Conservation (phyloP, 2,329 filamentous ascomycete genomes). For the Aspergillus sp. region DNA sequence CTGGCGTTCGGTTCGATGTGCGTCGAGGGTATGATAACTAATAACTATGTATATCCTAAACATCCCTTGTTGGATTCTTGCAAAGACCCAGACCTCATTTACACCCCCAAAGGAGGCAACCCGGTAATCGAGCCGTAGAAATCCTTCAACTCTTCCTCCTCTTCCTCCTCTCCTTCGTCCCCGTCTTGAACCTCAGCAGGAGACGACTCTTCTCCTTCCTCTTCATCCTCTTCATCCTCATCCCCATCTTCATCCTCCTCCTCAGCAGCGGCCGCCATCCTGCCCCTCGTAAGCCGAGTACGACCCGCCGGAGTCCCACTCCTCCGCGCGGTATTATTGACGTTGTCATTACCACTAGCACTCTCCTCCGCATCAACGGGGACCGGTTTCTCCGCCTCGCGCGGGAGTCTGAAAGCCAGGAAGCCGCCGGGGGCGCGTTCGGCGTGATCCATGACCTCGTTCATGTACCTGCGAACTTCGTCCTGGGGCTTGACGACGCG, state of each 20-base stretch:
- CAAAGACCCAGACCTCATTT: too few relatives aligned
- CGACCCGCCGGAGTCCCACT: slow-evolving; percentile 8
- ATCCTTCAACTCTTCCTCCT: slow-evolving; percentile 30
- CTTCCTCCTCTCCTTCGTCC: slow-evolving; percentile 20
- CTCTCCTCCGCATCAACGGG: slow-evolving; percentile 18
- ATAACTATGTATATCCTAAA: too few relatives aligned
- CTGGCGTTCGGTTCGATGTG: too few relatives aligned
- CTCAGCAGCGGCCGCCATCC: slow-evolving; percentile 17
- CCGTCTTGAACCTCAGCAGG: slow-evolving; percentile 5
- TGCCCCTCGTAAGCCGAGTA: slow-evolving; percentile 14
- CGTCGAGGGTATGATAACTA: too few relatives aligned
- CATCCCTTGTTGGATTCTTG: too few relatives aligned
- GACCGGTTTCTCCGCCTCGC: slow-evolving; percentile 22
- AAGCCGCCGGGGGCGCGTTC: slow-evolving; percentile 47
- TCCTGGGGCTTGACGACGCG: slow-evolving; percentile 47
- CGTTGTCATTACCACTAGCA: too few relatives aligned
- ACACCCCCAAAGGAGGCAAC: slow-evolving; percentile 22
- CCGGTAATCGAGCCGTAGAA: slow-evolving; percentile 32
- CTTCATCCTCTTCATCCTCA: slow-evolving; percentile 18
- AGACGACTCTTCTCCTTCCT: not conserved
- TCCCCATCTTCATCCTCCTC: slow-evolving; percentile 7
- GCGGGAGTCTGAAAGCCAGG: slow-evolving; percentile 48
- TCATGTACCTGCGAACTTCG: slow-evolving; percentile 47
- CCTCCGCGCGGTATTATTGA: slow-evolving; percentile 11
- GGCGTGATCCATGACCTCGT: slow-evolving; percentile 48